Percentiles rank a stretch among this genome's conserved stretches.
Evolutionary conservation across 2,329 filamentous ascomycete species (phyloP).

Genomic region (Onygenales sp.): DNA sequence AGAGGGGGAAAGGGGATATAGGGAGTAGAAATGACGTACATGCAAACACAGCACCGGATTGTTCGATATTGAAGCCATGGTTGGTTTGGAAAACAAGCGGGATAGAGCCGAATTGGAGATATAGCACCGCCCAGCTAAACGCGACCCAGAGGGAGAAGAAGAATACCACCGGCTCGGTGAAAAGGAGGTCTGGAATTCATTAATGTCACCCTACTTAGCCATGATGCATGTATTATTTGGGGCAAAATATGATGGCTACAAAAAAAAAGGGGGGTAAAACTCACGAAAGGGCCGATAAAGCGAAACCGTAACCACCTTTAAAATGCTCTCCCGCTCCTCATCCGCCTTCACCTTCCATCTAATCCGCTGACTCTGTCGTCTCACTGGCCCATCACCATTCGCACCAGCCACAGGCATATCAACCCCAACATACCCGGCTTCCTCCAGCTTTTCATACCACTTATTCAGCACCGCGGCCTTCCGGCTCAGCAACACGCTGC

Average conservation of each 20-base stretch:
- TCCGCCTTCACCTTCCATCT: conserved; percentile 74
- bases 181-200: conserved; percentile 40
- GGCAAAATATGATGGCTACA: neutral
- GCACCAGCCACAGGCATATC: conserved; percentile 30
- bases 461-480: conserved; percentile 66
- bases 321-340: conserved; percentile 60
- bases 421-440: conserved; percentile 50
- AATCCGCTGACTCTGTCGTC: conserved; percentile 43
- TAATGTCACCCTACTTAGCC: neutral
- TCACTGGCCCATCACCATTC: conserved; percentile 9
- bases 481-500: conserved; percentile 65
- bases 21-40: conserved; percentile 18
- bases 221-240: too few relatives aligned
- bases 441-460: conserved; percentile 69
- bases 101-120: conserved; percentile 72
- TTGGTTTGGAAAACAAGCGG: conserved; percentile 64
- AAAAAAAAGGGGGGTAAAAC: conserved; percentile 12
- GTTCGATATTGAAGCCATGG: conserved; percentile 57
- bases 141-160: conserved; percentile 82
- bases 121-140: conserved; percentile 83
- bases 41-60: conserved; percentile 63
- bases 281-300: conserved; percentile 64
- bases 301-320: conserved; percentile 62
- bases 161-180: conserved; percentile 54
- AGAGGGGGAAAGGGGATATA: neutral